phyloP scores from a whole-genome alignment of 768 basidiomycete species.

The Tricholoma flavovirens region DNA sequence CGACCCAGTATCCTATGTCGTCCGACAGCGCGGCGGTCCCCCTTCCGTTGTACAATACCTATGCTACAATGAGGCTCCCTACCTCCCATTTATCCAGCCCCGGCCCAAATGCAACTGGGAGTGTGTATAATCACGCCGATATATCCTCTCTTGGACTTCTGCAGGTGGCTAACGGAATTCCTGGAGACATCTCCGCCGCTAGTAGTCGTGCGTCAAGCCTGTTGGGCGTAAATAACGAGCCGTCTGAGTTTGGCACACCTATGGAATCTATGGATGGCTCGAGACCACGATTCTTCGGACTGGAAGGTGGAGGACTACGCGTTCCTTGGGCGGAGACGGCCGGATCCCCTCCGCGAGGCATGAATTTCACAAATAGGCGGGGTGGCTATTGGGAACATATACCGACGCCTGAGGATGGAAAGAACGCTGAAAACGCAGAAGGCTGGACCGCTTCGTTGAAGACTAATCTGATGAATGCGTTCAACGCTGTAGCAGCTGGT shows the following conservation, averaged over 20 bases:
- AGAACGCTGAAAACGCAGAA: conserved; percentile 13
- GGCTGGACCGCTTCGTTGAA: conserved; percentile 39
- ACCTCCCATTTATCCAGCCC: conserved; percentile 22
- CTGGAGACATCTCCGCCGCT: conserved; percentile 38
- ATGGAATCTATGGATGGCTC: conserved; percentile 15
- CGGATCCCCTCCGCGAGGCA: background rate
- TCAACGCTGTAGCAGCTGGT: conserved; percentile 44
- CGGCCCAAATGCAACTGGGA: conserved; percentile 16
- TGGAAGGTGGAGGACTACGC: conserved; percentile 24
- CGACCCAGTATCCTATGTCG: conserved; percentile 18
- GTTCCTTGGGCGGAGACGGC: conserved; percentile 24
- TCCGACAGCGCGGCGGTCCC: conserved; percentile 17
- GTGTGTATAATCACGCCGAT: conserved; percentile 24
- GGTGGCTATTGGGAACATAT: conserved; percentile 12
- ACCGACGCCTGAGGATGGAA: conserved; percentile 24
- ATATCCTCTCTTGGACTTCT: conserved; percentile 37
- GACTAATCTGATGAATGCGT: conserved; percentile 41
- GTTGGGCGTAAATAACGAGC: conserved; percentile 12
- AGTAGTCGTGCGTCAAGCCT: conserved; percentile 25
- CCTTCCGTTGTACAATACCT: conserved; percentile 15
- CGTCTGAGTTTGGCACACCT: conserved; percentile 18
- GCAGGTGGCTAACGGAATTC: conserved; percentile 42
- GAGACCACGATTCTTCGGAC: conserved; percentile 27
- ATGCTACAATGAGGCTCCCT: conserved; percentile 20
- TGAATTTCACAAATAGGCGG: background rate